Evolutionary conservation across 2,329 filamentous ascomycete species (phyloP).

Genomic region (Fusarium sublunatum): DNA sequence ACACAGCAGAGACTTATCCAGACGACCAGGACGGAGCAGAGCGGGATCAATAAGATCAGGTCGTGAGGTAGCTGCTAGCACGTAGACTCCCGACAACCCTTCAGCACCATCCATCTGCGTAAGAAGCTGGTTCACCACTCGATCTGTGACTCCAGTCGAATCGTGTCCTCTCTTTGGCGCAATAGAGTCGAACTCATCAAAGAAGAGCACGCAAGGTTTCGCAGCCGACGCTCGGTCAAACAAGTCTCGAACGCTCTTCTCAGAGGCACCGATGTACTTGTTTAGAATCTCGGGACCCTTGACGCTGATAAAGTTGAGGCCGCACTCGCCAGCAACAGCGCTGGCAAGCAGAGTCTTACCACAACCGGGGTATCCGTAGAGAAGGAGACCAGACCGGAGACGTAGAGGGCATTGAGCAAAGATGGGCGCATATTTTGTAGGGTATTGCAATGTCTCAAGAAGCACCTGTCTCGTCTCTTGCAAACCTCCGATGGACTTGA

Average conservation of each 20-base stretch:
- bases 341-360: conserved; percentile 96
- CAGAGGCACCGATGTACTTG: conserved; percentile 98
- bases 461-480: conserved; percentile 88
- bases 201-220: conserved; percentile 94
- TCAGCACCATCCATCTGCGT: conserved; percentile 99
- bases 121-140: conserved; percentile 96
- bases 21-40: conserved; percentile 85
- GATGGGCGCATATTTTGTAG: conserved; percentile 97
- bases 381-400: conserved; percentile 89
- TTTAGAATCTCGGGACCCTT: conserved; percentile 98
- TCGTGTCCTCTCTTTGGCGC: conserved; percentile 97
- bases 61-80: conserved; percentile 90
- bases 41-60: conserved; percentile 97
- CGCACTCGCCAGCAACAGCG: conserved; percentile 97
- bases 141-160: conserved; percentile 96
- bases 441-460: conserved; percentile 94
- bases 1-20: conserved; percentile 94
- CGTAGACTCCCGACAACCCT: conserved; percentile 93
- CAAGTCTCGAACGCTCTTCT: conserved; percentile 94
- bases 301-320: conserved; percentile 97
- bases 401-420: conserved; percentile 95
- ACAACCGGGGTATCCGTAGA: conserved; percentile 96
- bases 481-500: conserved; percentile 90
- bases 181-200: conserved; percentile 98
- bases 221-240: conserved; percentile 94